Conservation (phyloP, 441 rosid species). For the Populus hybrid region DNA sequence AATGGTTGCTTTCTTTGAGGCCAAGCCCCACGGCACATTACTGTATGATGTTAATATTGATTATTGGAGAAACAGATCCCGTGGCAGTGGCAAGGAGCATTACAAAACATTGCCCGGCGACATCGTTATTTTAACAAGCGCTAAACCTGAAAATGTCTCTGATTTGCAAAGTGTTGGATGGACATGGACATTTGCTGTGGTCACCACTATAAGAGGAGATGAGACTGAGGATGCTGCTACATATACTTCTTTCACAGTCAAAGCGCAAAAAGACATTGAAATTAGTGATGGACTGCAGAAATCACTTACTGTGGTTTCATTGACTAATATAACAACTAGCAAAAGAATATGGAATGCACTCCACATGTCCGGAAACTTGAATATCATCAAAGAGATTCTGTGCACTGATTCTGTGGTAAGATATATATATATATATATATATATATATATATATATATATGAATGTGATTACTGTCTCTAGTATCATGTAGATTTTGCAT, state of each 20-base stretch:
- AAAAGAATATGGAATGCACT: conserved; percentile 54
- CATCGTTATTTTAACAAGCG: conserved; percentile 37
- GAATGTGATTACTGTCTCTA: too few species aligned
- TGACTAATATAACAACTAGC: conserved; percentile 41
- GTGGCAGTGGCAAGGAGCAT: conserved; percentile 31
- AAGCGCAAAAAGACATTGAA: conserved; percentile 14
- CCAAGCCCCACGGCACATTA: conserved; percentile 6
- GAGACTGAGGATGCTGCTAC: conserved; percentile 17
- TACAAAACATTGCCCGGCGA: conserved; percentile 53
- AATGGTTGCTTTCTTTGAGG: conserved; percentile 20
- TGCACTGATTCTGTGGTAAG: conserved; percentile 35
- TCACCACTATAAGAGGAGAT: conserved; percentile 17
- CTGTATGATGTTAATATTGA: conserved; percentile 30
- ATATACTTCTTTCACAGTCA: conserved; percentile 26
- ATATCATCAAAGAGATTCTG: conserved; percentile 35
- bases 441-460: too few species aligned
- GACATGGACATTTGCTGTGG: conserved; percentile 38
- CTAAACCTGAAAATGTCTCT: conserved; percentile 32
- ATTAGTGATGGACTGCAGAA: conserved; percentile 11
- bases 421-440: too few species aligned
- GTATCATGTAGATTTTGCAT: too few species aligned
- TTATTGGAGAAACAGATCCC: conserved; percentile 41
- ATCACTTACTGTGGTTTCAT: conserved; percentile 32
- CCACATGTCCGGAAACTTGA: conserved; percentile 25
- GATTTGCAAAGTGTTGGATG: conserved; percentile 43